A percentile compares a stretch with the other conserved stretches of the same genome.
Evolutionary conservation across 1,139 yeast genomes (phyloP).

Genomic region (Yamadazyma pseudoaaseri): DNA sequence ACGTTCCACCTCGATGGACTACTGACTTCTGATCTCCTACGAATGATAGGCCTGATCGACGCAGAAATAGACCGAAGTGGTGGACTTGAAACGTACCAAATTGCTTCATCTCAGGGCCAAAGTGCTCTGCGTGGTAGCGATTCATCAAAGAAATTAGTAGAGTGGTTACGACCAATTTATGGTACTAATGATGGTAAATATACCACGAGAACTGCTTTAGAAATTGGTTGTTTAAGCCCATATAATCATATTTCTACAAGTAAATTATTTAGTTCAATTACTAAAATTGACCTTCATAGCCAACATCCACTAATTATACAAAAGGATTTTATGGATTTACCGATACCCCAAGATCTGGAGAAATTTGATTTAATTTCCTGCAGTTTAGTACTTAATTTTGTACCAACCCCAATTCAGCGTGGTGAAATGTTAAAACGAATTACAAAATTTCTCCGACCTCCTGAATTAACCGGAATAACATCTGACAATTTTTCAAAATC

Average conservation of each 20-base stretch:
- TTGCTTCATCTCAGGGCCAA: slow-evolving; percentile 89
- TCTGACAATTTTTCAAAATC: too few relatives aligned
- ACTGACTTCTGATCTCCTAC: slow-evolving; percentile 17
- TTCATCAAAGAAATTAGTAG: slow-evolving; percentile 70
- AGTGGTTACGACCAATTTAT: slow-evolving; percentile 53
- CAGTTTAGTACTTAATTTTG: slow-evolving; percentile 85
- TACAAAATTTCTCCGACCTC: slow-evolving; percentile 48
- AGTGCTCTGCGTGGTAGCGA: slow-evolving; percentile 80
- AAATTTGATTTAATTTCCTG: slow-evolving; percentile 71
- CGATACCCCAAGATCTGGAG: slow-evolving; percentile 48
- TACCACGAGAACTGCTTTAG: slow-evolving; percentile 49
- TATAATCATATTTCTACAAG: slow-evolving; percentile 65
- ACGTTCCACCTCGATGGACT: slow-evolving; percentile 22
- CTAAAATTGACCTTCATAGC: slow-evolving; percentile 76
- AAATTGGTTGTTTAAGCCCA: slow-evolving; percentile 78
- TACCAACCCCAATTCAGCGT: slow-evolving; percentile 65
- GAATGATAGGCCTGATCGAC: slow-evolving; percentile 52
- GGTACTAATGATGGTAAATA: slow-evolving; percentile 1
- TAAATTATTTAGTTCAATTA: slow-evolving; percentile 46
- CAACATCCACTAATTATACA: slow-evolving; percentile 68
- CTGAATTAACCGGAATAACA: not conserved
- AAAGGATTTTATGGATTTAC: slow-evolving; percentile 82
- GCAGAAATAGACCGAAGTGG: slow-evolving; percentile 61
- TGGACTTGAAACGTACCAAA: slow-evolving; percentile 73
- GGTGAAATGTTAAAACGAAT: slow-evolving; percentile 76